These are phyloP conservation scores for Allium fistulosum DNA, from an alignment of 106 monocot species.

Conservation along the genomic window DNA sequence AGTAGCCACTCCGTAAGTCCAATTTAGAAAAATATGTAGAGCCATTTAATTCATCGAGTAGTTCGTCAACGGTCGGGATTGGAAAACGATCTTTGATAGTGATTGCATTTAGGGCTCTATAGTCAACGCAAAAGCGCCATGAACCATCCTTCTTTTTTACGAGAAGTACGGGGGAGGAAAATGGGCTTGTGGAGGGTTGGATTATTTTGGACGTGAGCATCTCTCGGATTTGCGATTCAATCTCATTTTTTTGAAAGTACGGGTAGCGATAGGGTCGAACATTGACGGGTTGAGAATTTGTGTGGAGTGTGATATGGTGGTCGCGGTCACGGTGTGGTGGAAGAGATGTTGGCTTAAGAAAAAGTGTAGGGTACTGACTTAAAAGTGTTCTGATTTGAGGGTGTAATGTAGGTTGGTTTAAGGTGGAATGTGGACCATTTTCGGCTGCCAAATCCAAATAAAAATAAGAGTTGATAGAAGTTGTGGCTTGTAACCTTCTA, in stretches of 20 bases:
- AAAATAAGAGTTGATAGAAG: too few relatives aligned
- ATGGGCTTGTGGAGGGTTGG: not conserved
- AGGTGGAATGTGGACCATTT: too few relatives aligned
- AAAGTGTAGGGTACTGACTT: not conserved
- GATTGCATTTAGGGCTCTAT: not conserved
- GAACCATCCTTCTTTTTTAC: not conserved
- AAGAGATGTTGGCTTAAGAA: not conserved
- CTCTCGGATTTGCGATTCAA: not conserved
- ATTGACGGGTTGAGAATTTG: not conserved
- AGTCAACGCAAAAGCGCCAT: conserved; percentile 5
- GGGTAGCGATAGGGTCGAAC: not conserved
- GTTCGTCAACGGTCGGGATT: not conserved
- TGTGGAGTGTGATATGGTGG: not conserved
- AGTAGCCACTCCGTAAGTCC: not conserved
- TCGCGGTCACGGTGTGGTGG: not conserved
- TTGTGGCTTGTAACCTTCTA: too few relatives aligned
- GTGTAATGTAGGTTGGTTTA: not conserved
- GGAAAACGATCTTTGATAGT: not conserved
- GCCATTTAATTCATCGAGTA: not conserved
- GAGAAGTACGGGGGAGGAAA: not conserved
- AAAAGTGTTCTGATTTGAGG: not conserved
- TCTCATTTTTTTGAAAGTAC: not conserved
- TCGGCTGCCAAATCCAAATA: too few relatives aligned
- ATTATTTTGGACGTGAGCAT: not conserved
- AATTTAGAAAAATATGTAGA: not conserved